Conservation (phyloP, 257 asterid species). For the Anisodus acutangulus region DNA sequence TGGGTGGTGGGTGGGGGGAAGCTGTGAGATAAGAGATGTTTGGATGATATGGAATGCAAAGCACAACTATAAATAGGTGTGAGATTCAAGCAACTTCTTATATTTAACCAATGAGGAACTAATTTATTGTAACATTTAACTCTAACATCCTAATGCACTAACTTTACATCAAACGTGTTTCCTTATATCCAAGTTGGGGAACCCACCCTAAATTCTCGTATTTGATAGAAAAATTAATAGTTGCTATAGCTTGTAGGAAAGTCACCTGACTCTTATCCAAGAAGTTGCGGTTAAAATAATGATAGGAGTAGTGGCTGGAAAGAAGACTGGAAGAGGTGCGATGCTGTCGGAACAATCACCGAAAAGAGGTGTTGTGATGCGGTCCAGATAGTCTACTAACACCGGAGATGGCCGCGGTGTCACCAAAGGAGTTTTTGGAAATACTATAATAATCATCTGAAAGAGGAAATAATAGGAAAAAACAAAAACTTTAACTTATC, state of each 20-base stretch:
- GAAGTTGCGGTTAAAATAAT: not conserved
- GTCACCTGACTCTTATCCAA: not conserved
- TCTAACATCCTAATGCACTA: not conserved
- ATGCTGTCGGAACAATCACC: not conserved
- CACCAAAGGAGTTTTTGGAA: not conserved
- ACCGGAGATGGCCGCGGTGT: not conserved
- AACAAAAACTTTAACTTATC: not conserved
- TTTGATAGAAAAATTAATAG: not conserved
- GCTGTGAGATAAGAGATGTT: not conserved
- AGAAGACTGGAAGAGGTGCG: not conserved
- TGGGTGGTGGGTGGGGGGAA: not conserved
- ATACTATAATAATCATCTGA: slow-evolving; percentile 16
- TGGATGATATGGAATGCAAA: not conserved
- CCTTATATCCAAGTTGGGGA: not conserved
- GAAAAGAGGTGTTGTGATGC: slow-evolving; percentile 4
- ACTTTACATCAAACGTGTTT: not conserved
- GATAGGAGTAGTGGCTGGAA: not conserved
- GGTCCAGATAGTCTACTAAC: not conserved
- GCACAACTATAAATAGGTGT: not conserved
- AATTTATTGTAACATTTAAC: not conserved
- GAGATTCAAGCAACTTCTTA: not conserved
- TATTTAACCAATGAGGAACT: not conserved
- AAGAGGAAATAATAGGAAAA: not conserved
- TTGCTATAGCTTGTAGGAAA: not conserved
- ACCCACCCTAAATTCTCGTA: not conserved